Evolutionary conservation across 2,329 filamentous ascomycete genomes (phyloP).

Genomic region (Colletotrichum scovillei): DNA sequence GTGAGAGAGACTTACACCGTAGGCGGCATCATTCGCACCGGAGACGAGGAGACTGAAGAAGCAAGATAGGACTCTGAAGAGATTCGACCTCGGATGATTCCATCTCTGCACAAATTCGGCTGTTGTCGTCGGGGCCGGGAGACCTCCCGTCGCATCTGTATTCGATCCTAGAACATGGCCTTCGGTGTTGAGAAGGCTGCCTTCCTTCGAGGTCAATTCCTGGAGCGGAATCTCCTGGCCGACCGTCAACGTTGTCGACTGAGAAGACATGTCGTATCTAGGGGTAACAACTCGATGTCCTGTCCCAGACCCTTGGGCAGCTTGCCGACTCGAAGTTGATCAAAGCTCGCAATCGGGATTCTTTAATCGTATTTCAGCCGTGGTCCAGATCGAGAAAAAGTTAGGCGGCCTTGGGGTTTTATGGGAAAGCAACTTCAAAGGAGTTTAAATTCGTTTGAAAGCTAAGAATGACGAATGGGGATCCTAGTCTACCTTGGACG

Average conservation of each 20-base stretch:
- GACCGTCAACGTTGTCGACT: neutral
- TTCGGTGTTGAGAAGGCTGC: neutral
- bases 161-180: neutral
- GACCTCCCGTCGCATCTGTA: slow-evolving; percentile 14
- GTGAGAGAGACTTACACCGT: slow-evolving; percentile 57
- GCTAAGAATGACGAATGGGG: neutral
- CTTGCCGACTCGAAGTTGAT: neutral
- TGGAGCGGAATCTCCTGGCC: neutral
- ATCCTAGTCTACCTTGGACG: neutral
- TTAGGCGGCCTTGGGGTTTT: neutral
- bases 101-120: slow-evolving; percentile 49
- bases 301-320: neutral
- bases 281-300: neutral
- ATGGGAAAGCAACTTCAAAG: neutral
- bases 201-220: neutral
- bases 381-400: neutral
- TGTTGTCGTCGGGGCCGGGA: slow-evolving; percentile 24
- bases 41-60: slow-evolving; percentile 70
- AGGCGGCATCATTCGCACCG: slow-evolving; percentile 69
- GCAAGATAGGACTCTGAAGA: slow-evolving; percentile 59
- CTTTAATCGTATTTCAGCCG: neutral
- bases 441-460: neutral
- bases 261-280: neutral
- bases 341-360: neutral
- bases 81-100: slow-evolving; percentile 62